Base-by-base conservation (phyloP, 2,329 filamentous ascomycete species). In the Xylaria hypoxylon region DNA sequence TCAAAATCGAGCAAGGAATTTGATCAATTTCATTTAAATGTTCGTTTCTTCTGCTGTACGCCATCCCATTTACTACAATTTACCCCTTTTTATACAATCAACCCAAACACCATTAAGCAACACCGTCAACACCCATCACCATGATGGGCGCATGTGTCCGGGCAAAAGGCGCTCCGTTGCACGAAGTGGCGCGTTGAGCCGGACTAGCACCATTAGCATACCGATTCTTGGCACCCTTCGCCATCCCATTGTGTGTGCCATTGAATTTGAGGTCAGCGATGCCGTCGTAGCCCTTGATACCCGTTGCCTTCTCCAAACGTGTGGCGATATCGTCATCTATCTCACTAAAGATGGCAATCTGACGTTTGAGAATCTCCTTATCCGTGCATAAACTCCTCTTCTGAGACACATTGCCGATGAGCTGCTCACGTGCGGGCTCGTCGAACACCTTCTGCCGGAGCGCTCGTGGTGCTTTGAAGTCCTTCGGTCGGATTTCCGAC, bases 301-400 rank as follows among this genome's bases (percentile, higher is more conserved):
- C 87, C 2, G 86, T 89, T 0, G 86, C 86, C 80, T 89, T 89
- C 80, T 90, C 88, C 0, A 90, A 74, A 0, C 87, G 79, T 10
- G 78, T 74, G 0, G 87, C 88, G 31, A 90, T 79, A 56, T 90
- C 87, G 0, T 84, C 80, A 6, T 83, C 85, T 0, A 90, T 87
- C 73, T 90, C 87, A 1, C 87, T 81, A 82, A 90, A 90, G 74
- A 90, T 90, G 59, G 82, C 84, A 65, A 90, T 89, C 77, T 90
- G 86, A 17, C 87, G 80, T 82, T 87, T 89, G 76, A 90, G 80
- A 2, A 89, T 85, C 75, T 90, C 88, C 69, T 87, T 79, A 48
- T 87, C 80, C 55, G 79, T 80, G 75, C 87, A 90, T 2, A 83
- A 82, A 31, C 77, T 79, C 86, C 90, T 90, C 77, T 90, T 88